phyloP scores from a whole-genome alignment of 768 basidiomycete genomes.

The Arthromyces matolae region DNA sequence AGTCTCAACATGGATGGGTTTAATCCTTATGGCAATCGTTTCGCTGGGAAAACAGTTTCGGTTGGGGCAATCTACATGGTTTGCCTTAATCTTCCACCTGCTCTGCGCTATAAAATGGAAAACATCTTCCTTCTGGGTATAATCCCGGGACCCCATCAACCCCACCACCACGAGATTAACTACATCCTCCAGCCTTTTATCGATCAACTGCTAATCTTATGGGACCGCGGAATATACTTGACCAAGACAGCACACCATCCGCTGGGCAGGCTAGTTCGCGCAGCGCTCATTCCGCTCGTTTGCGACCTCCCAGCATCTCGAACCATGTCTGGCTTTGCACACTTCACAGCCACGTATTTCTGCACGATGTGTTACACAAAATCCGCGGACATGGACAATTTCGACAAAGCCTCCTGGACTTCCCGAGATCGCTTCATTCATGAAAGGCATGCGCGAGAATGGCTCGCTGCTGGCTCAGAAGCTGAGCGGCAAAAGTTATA shows the following conservation, averaged over 20 bases:
- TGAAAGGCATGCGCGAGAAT: slow-evolving; percentile 4
- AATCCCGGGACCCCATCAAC: slow-evolving; percentile 38
- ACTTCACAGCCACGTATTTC: slow-evolving; percentile 14
- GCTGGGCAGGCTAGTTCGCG: neutral
- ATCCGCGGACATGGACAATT: slow-evolving; percentile 19
- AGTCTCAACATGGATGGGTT: slow-evolving; percentile 24
- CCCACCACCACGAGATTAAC: slow-evolving; percentile 30
- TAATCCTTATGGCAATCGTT: slow-evolving; percentile 23
- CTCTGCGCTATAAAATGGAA: slow-evolving; percentile 30
- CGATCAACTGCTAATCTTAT: slow-evolving; percentile 31
- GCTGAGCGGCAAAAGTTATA: slow-evolving; percentile 14
- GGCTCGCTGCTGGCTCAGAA: slow-evolving; percentile 18
- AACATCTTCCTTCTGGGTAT: slow-evolving; percentile 42
- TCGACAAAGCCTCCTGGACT: slow-evolving; percentile 15
- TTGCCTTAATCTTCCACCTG: slow-evolving; percentile 33
- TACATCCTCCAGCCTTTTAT: slow-evolving; percentile 31
- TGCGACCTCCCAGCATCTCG: slow-evolving; percentile 31
- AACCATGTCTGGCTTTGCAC: slow-evolving; percentile 23
- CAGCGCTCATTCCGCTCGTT: slow-evolving; percentile 26
- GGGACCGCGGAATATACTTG: slow-evolving; percentile 20
- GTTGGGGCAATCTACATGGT: slow-evolving; percentile 25
- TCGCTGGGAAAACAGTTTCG: slow-evolving; percentile 20
- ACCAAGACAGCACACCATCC: neutral
- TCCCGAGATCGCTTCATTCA: neutral
- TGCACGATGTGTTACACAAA: slow-evolving; percentile 21